Base-by-base conservation (phyloP, 2,329 filamentous ascomycete species). In the Myriosclerotinia curreyana region DNA sequence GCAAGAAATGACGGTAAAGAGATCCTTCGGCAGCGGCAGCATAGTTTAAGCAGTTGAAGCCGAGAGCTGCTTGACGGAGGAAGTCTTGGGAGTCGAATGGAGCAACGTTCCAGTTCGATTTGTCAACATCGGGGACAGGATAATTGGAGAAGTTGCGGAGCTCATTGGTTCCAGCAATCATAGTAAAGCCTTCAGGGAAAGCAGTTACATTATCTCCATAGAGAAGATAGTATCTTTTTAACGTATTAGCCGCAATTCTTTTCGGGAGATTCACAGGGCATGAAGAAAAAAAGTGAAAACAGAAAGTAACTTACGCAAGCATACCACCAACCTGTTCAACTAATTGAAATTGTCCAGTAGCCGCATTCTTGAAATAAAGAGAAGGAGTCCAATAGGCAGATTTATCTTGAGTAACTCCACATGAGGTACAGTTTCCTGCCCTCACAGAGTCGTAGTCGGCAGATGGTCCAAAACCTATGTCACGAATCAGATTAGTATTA, bases 11-110 rank as follows among this genome's bases (percentile, higher is more conserved):
- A 69, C 93, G 91, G 76, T 86, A 89, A 44, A 96, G 82, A 17
- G 92, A 89, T 1, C 83, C 82, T 60, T 74, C 72, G 2, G 72
- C 66, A 0, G 76, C 71, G 31, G 77, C 79, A 40, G 71, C 72
- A 74, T 97, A 97, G 83, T 98, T 88, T 66, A 99, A 79, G 77
- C 95, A 98, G 81, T 98, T 98, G 84, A 96, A 96, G 4, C 95
- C 94, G 36, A 97, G 71, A 12, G 93, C 91, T 67, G 93, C 92
- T 79, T 96, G 89, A 59, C 79, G 79, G 46, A 97, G 83, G 60
- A 87, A 84, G 20, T 77, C 76, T 79, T 96, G 92, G 54, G 74
- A 77, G 14, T 87, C 89, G 71, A 84, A 83, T 4, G 66, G 67
- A 2, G 75, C 77, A 5, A 77, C 74, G 31, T 77, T 77, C 93